Evolutionary conservation across 176 grass and related monocot species (phyloP), one percentile per base, ranked within the genome.

Genomic region (Zoysia japonica): DNA sequence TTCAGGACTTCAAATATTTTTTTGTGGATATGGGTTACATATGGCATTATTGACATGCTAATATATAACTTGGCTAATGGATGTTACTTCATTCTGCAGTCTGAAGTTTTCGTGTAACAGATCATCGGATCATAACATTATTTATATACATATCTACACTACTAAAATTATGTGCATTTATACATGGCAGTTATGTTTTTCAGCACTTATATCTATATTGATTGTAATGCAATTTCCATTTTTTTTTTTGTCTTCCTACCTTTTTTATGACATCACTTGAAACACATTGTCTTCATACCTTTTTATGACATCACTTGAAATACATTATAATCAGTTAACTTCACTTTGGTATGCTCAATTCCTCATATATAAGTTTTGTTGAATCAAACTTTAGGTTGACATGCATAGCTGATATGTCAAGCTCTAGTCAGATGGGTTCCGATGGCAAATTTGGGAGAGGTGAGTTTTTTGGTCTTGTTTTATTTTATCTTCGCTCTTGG

Each of bases 381-480:
- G 61, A 61, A 50, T 74, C 38, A 53, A 61, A 20, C 36, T 72
- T 74, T 28, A 75, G 81, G 75, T 84, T 76, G 75, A n/a, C 55
- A 87, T 87, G 85, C 78, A 55, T 76, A 76, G 38, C 38, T 2
- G 43, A 12, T 69, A 84, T 88, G 81, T 84, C 86, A 61, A 82
- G 81, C 53, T 88, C 76, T 80, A 84, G 64, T 28, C 69, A 38
- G 70, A 84, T 84, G 81, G 76, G 46, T 84, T 84, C 81, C 37
- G 81, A 88, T 41, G 76, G 86, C 65, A 88, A 75, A 57, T 88
- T 88, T 84, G 86, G 86, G 41, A 88, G 78, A 80, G 86, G 86
- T 84, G 61, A 84, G 40, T 13, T 74, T 62, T 40, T 83, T 1
- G 20, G 43, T 68, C 3, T 14, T 20, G 36, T 43, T 61, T 79